Percentiles rank a stretch among this genome's conserved stretches.
phyloP scores from a whole-genome alignment of 2,329 filamentous ascomycete species.

The Fusarium vanettenii region DNA sequence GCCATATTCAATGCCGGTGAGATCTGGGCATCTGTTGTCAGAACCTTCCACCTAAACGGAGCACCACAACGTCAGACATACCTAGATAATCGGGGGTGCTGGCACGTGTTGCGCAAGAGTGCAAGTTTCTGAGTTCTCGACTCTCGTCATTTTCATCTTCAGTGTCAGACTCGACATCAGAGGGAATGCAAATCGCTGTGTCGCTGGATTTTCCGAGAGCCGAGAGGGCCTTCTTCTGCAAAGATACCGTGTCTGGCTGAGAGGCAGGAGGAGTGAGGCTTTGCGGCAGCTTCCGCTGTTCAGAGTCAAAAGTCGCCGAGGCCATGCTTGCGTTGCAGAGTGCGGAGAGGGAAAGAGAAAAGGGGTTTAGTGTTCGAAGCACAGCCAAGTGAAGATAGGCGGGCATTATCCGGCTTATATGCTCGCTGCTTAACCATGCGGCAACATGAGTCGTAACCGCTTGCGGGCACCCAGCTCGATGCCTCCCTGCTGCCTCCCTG shows the following conservation, averaged over 20 bases:
- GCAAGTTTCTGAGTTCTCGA: not conserved
- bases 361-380: not conserved
- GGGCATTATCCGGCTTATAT: conserved; percentile 14
- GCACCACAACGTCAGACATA: not conserved
- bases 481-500: not conserved
- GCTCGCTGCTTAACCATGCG: not conserved
- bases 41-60: not conserved
- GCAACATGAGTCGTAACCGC: not conserved
- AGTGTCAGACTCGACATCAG: not conserved
- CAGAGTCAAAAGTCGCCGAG: not conserved
- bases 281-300: not conserved
- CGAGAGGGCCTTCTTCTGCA: not conserved
- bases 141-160: conserved; percentile 5
- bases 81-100: not conserved
- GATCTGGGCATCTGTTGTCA: not conserved
- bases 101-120: not conserved
- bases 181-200: not conserved
- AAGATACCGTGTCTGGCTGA: not conserved
- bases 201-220: not conserved
- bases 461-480: not conserved
- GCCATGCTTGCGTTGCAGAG: not conserved
- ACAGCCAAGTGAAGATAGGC: not conserved
- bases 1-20: not conserved
- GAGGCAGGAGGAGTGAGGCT: not conserved
- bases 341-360: not conserved